These are phyloP conservation scores for Parsonsia alboflavescens DNA, from an alignment of 257 asterid species.

Conservation along the genomic window DNA sequence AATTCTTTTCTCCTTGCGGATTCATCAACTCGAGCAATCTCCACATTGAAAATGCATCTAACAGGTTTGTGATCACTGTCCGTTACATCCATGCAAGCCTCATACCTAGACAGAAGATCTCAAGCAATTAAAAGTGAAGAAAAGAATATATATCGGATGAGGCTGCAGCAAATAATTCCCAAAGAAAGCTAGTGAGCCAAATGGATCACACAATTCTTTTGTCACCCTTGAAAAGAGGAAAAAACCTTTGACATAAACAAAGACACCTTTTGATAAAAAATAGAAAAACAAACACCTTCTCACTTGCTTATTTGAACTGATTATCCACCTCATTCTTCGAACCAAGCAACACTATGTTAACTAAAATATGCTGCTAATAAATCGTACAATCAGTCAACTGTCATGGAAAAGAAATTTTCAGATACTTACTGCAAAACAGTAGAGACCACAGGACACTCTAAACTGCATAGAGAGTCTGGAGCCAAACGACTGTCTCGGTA, in stretches of 20 bases:
- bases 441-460: conserved; percentile 88
- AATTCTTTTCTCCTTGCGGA: conserved; percentile 84
- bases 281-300: neutral
- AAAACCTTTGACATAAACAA: neutral
- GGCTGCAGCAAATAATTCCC: neutral
- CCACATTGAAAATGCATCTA: conserved; percentile 74
- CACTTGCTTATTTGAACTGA: neutral
- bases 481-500: conserved; percentile 81
- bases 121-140: conserved; percentile 5
- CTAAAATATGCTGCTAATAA: neutral
- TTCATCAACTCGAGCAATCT: conserved; percentile 88
- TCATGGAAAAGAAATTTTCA: conserved; percentile 8
- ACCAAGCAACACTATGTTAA: neutral
- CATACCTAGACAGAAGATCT: conserved; percentile 56
- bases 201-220: neutral
- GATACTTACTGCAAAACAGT: conserved; percentile 65
- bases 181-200: neutral
- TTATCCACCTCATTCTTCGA: neutral
- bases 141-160: neutral
- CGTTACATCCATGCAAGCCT: conserved; percentile 97
- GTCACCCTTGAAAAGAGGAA: neutral
- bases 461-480: conserved; percentile 64
- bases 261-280: neutral
- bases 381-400: neutral
- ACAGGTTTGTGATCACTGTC: conserved; percentile 99